Evolutionary conservation across 108 stramenopile species (phyloP).

Genomic region (Thalassiosira profunda): DNA sequence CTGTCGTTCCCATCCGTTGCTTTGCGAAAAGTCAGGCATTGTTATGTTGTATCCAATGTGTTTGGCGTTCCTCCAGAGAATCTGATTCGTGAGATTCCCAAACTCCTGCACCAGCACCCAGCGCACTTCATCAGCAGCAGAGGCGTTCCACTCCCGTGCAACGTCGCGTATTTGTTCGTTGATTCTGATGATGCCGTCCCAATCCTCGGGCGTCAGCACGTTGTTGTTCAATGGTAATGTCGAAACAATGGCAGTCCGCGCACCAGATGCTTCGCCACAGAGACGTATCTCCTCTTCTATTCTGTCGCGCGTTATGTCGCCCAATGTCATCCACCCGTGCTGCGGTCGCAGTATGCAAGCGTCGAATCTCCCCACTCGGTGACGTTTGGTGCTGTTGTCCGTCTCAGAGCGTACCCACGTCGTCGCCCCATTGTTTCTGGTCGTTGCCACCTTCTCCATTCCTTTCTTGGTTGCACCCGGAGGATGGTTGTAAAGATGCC

Average conservation of each 20-base stretch:
- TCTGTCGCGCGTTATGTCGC: constrained; percentile 18
- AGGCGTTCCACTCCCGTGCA: constrained; percentile 9
- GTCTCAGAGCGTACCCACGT: too few relatives aligned
- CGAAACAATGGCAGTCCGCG: neutral
- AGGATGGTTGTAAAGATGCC: too few relatives aligned
- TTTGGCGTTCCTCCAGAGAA: constrained; percentile 30
- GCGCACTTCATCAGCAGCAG: constrained; percentile 1
- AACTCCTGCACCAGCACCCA: constrained; percentile 27
- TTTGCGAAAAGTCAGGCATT: constrained; percentile 1
- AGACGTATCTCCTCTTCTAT: constrained; percentile 29
- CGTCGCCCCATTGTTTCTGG: too few relatives aligned
- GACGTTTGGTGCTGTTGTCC: neutral
- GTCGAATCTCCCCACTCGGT: constrained; percentile 30
- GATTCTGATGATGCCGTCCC: constrained; percentile 11
- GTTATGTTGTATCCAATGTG: constrained; percentile 25
- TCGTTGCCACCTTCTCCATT: too few relatives aligned
- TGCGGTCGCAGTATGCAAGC: constrained; percentile 36
- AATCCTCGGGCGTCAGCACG: constrained; percentile 16
- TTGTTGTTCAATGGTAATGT: neutral
- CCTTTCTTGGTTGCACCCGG: too few relatives aligned
- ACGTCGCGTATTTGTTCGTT: constrained; percentile 29
- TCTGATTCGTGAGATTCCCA: constrained; percentile 18
- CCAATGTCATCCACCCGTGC: constrained; percentile 42
- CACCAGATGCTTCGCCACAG: constrained; percentile 31
- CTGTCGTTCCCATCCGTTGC: constrained; percentile 9